These are phyloP conservation scores for Pisolithus orientalis DNA, from an alignment of 768 basidiomycete genomes.

Conservation along the genomic window DNA sequence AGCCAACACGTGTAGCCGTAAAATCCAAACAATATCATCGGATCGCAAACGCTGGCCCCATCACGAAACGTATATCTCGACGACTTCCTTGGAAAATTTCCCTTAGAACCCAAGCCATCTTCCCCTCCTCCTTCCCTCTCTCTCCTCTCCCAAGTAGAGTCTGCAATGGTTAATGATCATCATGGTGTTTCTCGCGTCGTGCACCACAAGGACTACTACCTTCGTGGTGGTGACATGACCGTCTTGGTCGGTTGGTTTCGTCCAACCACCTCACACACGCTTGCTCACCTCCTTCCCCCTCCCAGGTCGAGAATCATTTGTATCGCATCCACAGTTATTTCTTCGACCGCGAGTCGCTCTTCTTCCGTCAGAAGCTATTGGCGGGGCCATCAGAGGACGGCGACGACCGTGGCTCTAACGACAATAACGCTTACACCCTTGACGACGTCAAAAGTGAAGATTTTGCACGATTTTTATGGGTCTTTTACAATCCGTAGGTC, in stretches of 20 bases:
- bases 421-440: slow-evolving; percentile 39
- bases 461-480: slow-evolving; percentile 52
- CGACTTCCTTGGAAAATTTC: slow-evolving; percentile 30
- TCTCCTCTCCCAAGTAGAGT: slow-evolving; percentile 16
- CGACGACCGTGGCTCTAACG: slow-evolving; percentile 30
- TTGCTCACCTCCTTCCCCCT: slow-evolving; percentile 10
- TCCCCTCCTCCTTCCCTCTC: slow-evolving; percentile 24
- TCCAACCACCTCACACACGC: background rate
- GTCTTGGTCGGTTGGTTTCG: slow-evolving; percentile 40
- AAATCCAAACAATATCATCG: slow-evolving; percentile 4
- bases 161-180: slow-evolving; percentile 23
- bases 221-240: slow-evolving; percentile 52
- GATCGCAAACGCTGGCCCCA: slow-evolving; percentile 21
- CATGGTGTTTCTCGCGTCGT: slow-evolving; percentile 27
- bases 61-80: slow-evolving; percentile 28
- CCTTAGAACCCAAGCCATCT: slow-evolving; percentile 22
- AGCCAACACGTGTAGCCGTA: slow-evolving; percentile 30
- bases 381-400: slow-evolving; percentile 26
- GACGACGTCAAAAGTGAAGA: slow-evolving; percentile 39
- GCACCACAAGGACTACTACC: slow-evolving; percentile 43
- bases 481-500: slow-evolving; percentile 61
- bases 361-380: slow-evolving; percentile 35
- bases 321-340: slow-evolving; percentile 59
- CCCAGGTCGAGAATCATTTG: slow-evolving; percentile 48
- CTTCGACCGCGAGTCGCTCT: slow-evolving; percentile 53